These are phyloP conservation scores for Excoecaria agallocha DNA, from an alignment of 345 rosid species.

Conservation along the genomic window DNA sequence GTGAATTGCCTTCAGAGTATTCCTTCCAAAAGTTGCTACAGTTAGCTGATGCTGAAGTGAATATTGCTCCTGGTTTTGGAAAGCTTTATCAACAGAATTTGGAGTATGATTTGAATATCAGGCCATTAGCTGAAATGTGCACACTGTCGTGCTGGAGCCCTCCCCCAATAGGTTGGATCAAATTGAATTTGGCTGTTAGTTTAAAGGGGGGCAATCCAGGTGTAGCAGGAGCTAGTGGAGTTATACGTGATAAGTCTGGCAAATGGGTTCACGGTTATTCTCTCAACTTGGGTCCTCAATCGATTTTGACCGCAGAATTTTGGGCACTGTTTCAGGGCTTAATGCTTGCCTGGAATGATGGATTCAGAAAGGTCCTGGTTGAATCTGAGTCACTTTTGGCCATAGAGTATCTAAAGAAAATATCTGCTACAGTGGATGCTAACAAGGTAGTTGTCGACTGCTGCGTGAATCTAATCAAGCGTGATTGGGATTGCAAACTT, in stretches of 20 bases:
- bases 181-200: slow-evolving; percentile 40
- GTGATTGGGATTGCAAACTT: slow-evolving; percentile 45
- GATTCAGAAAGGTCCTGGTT: slow-evolving; percentile 40
- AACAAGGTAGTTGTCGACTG: slow-evolving; percentile 24
- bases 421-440: slow-evolving; percentile 12
- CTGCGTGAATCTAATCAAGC: slow-evolving; percentile 39
- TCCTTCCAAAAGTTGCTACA: background rate
- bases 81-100: background rate
- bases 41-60: background rate
- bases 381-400: slow-evolving; percentile 34
- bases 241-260: slow-evolving; percentile 48
- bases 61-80: slow-evolving; percentile 16
- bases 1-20: background rate
- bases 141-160: slow-evolving; percentile 18
- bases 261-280: slow-evolving; percentile 56
- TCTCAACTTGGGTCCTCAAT: slow-evolving; percentile 21
- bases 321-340: slow-evolving; percentile 54
- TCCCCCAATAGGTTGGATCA: slow-evolving; percentile 38
- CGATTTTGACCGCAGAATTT: slow-evolving; percentile 34
- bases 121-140: background rate
- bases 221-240: slow-evolving; percentile 39
- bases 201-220: slow-evolving; percentile 13
- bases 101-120: background rate
- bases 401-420: slow-evolving; percentile 28
- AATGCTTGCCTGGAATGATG: slow-evolving; percentile 40